Conservation (phyloP, 345 rosid species). For the Angophora floribunda region DNA sequence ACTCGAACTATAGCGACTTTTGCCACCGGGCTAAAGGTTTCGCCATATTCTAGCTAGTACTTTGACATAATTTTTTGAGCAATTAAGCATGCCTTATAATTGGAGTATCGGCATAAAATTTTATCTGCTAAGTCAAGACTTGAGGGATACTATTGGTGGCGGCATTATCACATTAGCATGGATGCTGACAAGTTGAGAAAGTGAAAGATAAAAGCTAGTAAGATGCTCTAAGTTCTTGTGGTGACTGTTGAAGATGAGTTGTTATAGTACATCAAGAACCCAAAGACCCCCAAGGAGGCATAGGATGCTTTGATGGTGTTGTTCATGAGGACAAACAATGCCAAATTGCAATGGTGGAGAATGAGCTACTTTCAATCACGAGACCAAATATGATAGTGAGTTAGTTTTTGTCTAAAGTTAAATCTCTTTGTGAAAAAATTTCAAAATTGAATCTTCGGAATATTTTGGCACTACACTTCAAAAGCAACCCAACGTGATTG, state of each 20-base stretch:
- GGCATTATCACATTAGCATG: neutral
- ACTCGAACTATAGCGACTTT: neutral
- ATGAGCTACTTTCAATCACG: neutral
- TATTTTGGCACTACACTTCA: neutral
- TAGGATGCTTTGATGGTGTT: neutral
- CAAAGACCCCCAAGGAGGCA: neutral
- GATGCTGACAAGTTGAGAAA: neutral
- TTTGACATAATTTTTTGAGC: neutral
- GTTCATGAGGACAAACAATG: neutral
- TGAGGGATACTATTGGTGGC: rapidly evolving
- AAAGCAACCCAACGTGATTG: rapidly evolving
- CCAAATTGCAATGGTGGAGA: neutral
- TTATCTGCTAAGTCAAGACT: neutral
- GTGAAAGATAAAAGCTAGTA: neutral
- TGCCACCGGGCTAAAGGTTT: neutral
- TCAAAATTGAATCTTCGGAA: neutral
- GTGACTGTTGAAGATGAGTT: neutral
- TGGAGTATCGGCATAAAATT: neutral
- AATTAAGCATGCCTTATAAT: neutral
- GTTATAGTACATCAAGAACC: rapidly evolving
- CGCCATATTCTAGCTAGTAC: neutral
- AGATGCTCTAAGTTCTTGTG: rapidly evolving
- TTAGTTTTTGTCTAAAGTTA: neutral
- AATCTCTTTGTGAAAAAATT: neutral
- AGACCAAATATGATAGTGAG: neutral